phyloP scores from a whole-genome alignment of 2,329 filamentous ascomycete species.

The Penicillium sp. region DNA sequence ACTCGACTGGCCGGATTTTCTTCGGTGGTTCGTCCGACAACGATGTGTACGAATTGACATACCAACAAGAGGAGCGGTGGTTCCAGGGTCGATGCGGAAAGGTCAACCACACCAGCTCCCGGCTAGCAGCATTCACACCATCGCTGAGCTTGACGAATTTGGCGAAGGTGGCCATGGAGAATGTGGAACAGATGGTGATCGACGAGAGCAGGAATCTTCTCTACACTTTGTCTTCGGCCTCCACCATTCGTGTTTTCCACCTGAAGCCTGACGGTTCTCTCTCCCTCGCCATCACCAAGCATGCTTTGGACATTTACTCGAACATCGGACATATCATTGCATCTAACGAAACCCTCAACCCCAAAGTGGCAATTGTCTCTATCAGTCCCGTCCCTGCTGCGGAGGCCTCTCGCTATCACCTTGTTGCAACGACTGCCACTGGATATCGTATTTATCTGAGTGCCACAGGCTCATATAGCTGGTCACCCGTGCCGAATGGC shows the following conservation, averaged over 20 bases:
- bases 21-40: conserved; percentile 79
- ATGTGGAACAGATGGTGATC: conserved; percentile 76
- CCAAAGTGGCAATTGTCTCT: conserved; percentile 72
- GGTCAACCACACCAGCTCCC: conserved; percentile 80
- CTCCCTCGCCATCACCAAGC: conserved; percentile 57
- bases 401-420: conserved; percentile 78
- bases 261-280: conserved; percentile 65
- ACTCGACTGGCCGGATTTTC: conserved; percentile 84
- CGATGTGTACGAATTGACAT: conserved; percentile 90
- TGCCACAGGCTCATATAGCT: conserved; percentile 71
- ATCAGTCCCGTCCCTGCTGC: conserved; percentile 83
- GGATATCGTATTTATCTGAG: conserved; percentile 92
- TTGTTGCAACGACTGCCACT: conserved; percentile 87
- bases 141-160: conserved; percentile 41
- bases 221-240: conserved; percentile 85
- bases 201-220: conserved; percentile 87
- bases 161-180: conserved; percentile 53
- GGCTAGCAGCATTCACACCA: conserved; percentile 61
- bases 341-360: conserved; percentile 69
- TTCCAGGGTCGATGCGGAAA: conserved; percentile 86
- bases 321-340: conserved; percentile 84
- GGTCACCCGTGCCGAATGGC: conserved; percentile 56
- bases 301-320: conserved; percentile 55
- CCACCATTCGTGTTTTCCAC: conserved; percentile 88
- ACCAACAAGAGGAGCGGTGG: conserved; percentile 97